Percentiles rank a stretch among this genome's conserved stretches.
Conservation (phyloP, 352 stramenopile genomes). For the Globisporangium rhizosaccharum region DNA sequence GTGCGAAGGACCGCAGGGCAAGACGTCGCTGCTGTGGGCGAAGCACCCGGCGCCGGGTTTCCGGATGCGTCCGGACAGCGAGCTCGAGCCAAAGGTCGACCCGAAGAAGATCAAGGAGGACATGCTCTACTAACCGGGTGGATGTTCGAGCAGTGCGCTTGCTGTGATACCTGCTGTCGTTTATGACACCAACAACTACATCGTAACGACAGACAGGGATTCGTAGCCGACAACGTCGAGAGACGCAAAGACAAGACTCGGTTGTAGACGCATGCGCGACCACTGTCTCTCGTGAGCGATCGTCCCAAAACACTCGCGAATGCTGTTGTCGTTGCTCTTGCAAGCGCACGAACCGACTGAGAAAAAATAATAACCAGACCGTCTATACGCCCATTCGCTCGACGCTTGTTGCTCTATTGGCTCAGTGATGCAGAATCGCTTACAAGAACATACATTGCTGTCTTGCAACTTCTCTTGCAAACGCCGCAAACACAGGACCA, state of each 20-base stretch:
- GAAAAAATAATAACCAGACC: no score
- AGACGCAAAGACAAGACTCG: background rate
- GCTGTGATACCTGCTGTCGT: no score
- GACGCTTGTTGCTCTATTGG: no score
- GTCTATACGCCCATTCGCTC: no score
- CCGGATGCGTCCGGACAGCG: slow-evolving; percentile 88
- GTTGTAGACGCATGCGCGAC: no score
- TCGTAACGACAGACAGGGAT: background rate
- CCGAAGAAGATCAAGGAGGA: slow-evolving; percentile 89
- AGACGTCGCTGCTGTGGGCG: slow-evolving; percentile 90
- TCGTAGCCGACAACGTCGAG: no score
- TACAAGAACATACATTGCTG: no score
- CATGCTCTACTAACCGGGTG: slow-evolving; percentile 75
- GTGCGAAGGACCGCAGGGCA: slow-evolving; percentile 96
- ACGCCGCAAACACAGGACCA: no score
- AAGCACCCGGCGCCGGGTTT: slow-evolving; percentile 81
- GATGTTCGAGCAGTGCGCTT: background rate
- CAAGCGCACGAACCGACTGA: background rate
- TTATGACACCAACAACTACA: background rate
- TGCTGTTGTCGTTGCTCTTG: background rate
- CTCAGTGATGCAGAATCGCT: no score
- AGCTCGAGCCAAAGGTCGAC: slow-evolving; percentile 93
- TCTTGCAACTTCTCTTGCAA: no score
- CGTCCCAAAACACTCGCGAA: no score
- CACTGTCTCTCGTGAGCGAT: background rate